Conservation (phyloP, 768 basidiomycete genomes). For the Punctularia strigosozonata region DNA sequence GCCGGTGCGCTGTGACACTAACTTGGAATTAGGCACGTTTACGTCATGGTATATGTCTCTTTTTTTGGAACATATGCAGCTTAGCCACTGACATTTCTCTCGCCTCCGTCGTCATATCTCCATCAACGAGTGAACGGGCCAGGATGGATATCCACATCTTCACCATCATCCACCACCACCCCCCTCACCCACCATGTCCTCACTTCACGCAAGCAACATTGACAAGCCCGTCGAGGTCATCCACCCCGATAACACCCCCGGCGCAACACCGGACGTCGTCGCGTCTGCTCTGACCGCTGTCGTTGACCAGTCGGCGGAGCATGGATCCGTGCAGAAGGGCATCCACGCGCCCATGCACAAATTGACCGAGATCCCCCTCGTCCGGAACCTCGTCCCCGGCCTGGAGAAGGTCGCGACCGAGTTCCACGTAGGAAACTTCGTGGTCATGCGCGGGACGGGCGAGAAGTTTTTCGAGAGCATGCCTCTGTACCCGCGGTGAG, state of each 20-base stretch:
- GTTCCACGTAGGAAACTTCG: constrained; percentile 51
- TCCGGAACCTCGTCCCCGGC: constrained; percentile 40
- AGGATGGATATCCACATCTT: too few relatives aligned
- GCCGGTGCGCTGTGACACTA: too few relatives aligned
- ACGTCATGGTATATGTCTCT: too few relatives aligned
- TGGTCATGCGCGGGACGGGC: constrained; percentile 31
- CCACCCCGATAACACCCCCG: constrained; percentile 24
- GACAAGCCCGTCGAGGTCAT: constrained; percentile 16
- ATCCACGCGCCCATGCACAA: constrained; percentile 24
- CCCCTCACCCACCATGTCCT: constrained; percentile 9
- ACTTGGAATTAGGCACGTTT: too few relatives aligned
- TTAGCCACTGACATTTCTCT: too few relatives aligned
- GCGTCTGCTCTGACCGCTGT: constrained; percentile 22
- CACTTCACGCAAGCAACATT: constrained; percentile 7
- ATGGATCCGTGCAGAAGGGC: constrained; percentile 13
- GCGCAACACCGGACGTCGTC: constrained; percentile 9
- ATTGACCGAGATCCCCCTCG: constrained; percentile 19
- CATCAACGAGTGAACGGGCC: too few relatives aligned
- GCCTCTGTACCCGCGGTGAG: constrained; percentile 52
- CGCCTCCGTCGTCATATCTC: too few relatives aligned
- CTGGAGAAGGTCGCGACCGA: constrained; percentile 38
- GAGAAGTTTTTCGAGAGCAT: constrained; percentile 60
- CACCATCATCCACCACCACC: too few relatives aligned
- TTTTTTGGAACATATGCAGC: too few relatives aligned
- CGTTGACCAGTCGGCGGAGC: constrained; percentile 23